Evolutionary conservation across 2,329 filamentous ascomycete genomes (phyloP), one percentile per base, ranked within the genome.

Genomic region (Mariannaea elegans): DNA sequence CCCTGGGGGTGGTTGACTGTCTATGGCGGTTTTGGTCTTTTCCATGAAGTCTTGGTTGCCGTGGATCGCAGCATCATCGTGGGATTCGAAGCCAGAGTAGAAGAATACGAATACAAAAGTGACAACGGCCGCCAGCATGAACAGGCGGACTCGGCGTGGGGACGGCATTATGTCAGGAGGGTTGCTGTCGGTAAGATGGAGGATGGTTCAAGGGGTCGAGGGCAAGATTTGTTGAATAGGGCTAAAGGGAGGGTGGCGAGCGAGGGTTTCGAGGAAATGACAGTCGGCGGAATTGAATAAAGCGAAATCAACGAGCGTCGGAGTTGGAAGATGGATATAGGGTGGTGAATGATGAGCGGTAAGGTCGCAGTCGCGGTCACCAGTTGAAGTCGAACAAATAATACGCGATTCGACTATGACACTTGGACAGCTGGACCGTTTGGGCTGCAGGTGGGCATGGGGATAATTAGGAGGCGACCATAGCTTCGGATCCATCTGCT

Each of bases 91-190:
- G 47, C 82, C 83, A n/a, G 84, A 84, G 18, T 92, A 89, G 80
- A 94, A 93, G 67, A 96, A 80, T 54, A 90, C 79, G 44, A 89
- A 82, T 66, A 94, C 77, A 60, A 94, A 77, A 59, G 85, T 80
- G 65, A 88, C 81, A 66, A 93, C 67, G 56, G 88, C 81, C 56
- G 89, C 80, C 70, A 94, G 80, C 64, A 86, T 79, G 56, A 93
- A 79, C 67, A 90, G 79, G 72, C 89, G 88, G 69, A 92, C 72
- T 68, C 92, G 88, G 65, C 92, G 88, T 68, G 84, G 81, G 18
- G 90, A 90, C 70, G 87, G 86, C 90, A 93, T 93, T 49, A 59
- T 71, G 62, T 50, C 49, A 63, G 58, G 48, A 53, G 63, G 59
- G 53, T 14, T 53, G 19, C n/a, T 42, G 29, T 63, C 54, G 58